phyloP scores from a whole-genome alignment of 345 rosid species.

The Lepidium africanum region DNA sequence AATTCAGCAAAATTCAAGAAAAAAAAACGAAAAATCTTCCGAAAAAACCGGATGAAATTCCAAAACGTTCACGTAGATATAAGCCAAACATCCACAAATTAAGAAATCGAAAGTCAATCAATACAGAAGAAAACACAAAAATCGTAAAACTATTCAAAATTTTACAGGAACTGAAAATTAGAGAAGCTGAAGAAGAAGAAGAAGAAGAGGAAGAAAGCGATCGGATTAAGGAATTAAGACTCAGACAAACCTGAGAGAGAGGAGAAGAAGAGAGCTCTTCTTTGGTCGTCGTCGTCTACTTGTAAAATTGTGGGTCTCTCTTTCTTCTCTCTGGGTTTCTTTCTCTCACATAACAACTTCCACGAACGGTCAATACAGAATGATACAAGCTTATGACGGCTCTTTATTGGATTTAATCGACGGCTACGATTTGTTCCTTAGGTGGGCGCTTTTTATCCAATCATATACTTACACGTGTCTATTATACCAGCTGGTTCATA shows the following conservation, averaged over 20 bases:
- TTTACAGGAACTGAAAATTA: background rate
- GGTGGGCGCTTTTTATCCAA: slow-evolving; percentile 29
- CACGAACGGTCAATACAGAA: slow-evolving; percentile 33
- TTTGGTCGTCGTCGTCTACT: background rate
- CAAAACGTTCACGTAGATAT: background rate
- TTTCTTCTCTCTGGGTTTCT: slow-evolving; percentile 25
- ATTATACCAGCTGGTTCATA: slow-evolving; percentile 18
- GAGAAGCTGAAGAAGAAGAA: too few species aligned
- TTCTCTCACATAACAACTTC: slow-evolving; percentile 34
- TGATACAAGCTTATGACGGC: slow-evolving; percentile 23
- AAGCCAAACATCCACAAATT: background rate
- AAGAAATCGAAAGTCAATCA: slow-evolving; percentile 18
- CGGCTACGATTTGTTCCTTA: slow-evolving; percentile 27
- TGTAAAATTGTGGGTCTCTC: slow-evolving; percentile 17
- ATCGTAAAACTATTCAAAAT: background rate
- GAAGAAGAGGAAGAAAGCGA: slow-evolving; percentile 15
- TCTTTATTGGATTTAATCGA: slow-evolving; percentile 17
- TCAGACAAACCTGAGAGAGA: slow-evolving; percentile 23
- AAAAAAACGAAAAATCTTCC: background rate
- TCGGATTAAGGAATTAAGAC: slow-evolving; percentile 4
- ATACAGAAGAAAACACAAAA: background rate
- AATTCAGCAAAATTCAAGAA: background rate
- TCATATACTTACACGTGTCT: background rate
- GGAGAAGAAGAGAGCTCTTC: slow-evolving; percentile 3
- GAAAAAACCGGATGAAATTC: background rate